A percentile compares a stretch with the other conserved stretches of the same genome.
phyloP scores from a whole-genome alignment of 2,329 filamentous ascomycete genomes.

The Pseudocercospora macadamiae region DNA sequence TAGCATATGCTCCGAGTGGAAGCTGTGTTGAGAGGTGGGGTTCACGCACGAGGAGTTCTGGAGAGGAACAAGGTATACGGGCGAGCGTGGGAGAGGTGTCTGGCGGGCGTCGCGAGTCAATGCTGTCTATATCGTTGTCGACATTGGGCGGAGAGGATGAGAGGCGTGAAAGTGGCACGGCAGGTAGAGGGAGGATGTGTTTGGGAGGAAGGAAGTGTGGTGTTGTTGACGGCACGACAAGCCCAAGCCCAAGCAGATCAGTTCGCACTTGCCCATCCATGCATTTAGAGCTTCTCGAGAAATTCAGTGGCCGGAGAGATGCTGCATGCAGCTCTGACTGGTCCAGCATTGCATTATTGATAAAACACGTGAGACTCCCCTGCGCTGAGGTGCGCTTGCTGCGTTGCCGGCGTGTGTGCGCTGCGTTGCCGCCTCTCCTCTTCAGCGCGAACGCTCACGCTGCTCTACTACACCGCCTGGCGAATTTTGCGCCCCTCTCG shows the following conservation, averaged over 20 bases:
- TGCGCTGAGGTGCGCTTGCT: too few relatives aligned
- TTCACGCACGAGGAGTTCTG: constrained; percentile 13
- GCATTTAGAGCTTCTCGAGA: constrained; percentile 4
- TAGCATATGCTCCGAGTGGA: constrained; percentile 4
- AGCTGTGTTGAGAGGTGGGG: constrained; percentile 17
- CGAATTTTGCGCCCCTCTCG: background rate
- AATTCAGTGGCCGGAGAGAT: background rate
- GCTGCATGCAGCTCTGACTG: constrained; percentile 1
- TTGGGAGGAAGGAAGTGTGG: background rate
- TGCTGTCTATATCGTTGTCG: constrained; percentile 21
- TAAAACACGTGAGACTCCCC: background rate
- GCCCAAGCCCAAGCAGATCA: background rate
- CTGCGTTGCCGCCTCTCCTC: too few relatives aligned
- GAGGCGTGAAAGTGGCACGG: constrained; percentile 7
- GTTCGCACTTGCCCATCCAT: background rate
- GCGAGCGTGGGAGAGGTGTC: constrained; percentile 12
- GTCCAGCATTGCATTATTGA: background rate
- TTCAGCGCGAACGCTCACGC: background rate
- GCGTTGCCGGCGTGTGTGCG: too few relatives aligned
- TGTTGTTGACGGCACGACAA: background rate
- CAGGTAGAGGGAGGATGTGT: constrained; percentile 5
- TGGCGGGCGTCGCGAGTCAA: constrained; percentile 12
- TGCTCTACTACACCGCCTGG: constrained; percentile 2
- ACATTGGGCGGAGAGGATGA: constrained; percentile 16
- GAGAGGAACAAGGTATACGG: constrained; percentile 9